Conservation (phyloP, 1,139 yeast genomes). For the Suhomyces atakaporum region DNA sequence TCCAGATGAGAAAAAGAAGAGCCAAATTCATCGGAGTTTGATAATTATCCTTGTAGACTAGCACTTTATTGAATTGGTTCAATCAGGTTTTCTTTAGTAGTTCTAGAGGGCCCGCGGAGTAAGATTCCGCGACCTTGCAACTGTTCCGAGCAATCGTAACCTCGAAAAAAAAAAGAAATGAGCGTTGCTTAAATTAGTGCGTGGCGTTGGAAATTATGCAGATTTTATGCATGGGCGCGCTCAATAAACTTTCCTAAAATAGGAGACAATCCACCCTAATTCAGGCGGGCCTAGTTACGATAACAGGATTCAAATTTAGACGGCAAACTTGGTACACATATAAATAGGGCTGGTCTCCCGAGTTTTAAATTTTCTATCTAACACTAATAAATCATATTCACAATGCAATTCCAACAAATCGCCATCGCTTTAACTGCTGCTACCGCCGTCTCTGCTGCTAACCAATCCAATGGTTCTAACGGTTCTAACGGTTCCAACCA, state of each 20-base stretch:
- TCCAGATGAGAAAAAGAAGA: too few species aligned
- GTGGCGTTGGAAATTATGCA: conserved; percentile 7
- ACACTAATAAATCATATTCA: conserved; percentile 12
- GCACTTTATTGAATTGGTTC: too few species aligned
- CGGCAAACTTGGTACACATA: conserved; percentile 11
- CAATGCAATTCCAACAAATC: conserved; percentile 49
- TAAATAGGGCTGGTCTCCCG: conserved; percentile 13
- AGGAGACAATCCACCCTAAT: conserved; percentile 13
- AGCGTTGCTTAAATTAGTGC: conserved; percentile 3
- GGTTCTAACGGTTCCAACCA: conserved; percentile 25
- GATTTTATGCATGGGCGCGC: conserved; percentile 9
- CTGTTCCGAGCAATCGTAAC: neutral
- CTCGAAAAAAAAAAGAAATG: conserved; percentile 7
- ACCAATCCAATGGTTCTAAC: conserved; percentile 35
- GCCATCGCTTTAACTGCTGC: conserved; percentile 46
- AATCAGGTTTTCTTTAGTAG: neutral
- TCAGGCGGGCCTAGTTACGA: conserved; percentile 12
- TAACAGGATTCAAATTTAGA: conserved; percentile 9
- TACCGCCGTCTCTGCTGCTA: conserved; percentile 46
- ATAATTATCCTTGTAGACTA: too few species aligned
- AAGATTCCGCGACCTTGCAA: neutral
- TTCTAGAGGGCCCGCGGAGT: neutral
- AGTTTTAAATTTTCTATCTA: conserved; percentile 1
- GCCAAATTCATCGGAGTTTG: too few species aligned
- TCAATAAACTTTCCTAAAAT: conserved; percentile 14